Evolutionary conservation across 345 rosid species (phyloP).

Genomic region (Passiflora organensis): DNA sequence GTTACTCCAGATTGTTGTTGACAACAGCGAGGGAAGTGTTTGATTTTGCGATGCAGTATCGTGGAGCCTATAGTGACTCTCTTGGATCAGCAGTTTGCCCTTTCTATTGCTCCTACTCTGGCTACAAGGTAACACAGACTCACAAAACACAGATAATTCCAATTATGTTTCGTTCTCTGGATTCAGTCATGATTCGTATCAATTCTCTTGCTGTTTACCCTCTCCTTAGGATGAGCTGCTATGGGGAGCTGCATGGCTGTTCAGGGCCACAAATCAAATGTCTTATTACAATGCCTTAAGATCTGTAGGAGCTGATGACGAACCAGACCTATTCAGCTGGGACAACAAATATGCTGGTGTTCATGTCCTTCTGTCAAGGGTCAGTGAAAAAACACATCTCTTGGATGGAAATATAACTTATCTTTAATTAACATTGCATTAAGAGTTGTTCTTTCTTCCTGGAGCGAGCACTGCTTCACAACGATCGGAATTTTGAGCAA

Average conservation of each 20-base stretch:
- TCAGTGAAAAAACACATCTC: slow-evolving; percentile 15
- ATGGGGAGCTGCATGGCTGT: slow-evolving; percentile 90
- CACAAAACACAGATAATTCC: too few species aligned
- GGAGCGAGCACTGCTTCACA: slow-evolving; percentile 57
- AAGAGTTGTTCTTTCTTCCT: too few species aligned
- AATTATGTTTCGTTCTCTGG: too few species aligned
- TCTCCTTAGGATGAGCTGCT: slow-evolving; percentile 91
- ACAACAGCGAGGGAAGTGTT: slow-evolving; percentile 58
- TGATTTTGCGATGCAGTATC: slow-evolving; percentile 71
- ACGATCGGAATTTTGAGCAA: slow-evolving; percentile 55
- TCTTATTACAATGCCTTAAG: slow-evolving; percentile 57
- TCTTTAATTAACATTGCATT: too few species aligned
- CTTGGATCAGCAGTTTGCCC: slow-evolving; percentile 79
- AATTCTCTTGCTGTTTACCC: too few species aligned
- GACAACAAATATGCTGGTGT: slow-evolving; percentile 92
- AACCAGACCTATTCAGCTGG: slow-evolving; percentile 88
- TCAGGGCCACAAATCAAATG: slow-evolving; percentile 62
- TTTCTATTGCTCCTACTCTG: slow-evolving; percentile 89
- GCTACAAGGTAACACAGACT: too few species aligned
- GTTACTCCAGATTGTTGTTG: slow-evolving; percentile 46
- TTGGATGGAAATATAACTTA: too few species aligned
- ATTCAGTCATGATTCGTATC: too few species aligned
- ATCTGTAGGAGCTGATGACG: slow-evolving; percentile 66
- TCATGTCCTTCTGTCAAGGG: slow-evolving; percentile 72
- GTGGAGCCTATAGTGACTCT: slow-evolving; percentile 74